Evolutionary conservation across 768 basidiomycete genomes (phyloP).

Genomic region (Trametes maxima): DNA sequence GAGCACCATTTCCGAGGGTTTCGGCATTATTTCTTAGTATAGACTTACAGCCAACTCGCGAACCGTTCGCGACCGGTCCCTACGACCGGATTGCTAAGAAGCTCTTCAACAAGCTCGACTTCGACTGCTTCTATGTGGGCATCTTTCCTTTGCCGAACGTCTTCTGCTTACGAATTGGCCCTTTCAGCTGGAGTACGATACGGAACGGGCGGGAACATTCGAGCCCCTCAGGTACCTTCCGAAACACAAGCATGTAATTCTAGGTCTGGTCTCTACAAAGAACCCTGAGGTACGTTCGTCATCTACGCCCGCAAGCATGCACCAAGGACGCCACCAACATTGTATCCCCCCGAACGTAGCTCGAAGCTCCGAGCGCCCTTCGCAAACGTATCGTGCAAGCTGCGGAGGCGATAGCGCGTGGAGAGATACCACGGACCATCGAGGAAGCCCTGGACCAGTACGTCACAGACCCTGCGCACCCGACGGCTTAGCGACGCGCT

Average conservation of each 20-base stretch:
- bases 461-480: constrained; percentile 4
- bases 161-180: background rate
- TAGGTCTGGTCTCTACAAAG: constrained; percentile 47
- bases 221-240: constrained; percentile 53
- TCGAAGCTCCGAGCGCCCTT: constrained; percentile 44
- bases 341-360: constrained; percentile 5
- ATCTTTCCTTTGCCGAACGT: background rate
- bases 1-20: background rate
- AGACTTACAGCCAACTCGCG: constrained; percentile 46
- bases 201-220: constrained; percentile 61
- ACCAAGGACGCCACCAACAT: constrained; percentile 3
- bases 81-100: constrained; percentile 55
- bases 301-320: background rate
- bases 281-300: constrained; percentile 32
- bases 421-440: constrained; percentile 35
- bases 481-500: background rate
- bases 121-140: constrained; percentile 47
- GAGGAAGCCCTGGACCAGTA: constrained; percentile 44
- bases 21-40: background rate
- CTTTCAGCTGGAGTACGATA: constrained; percentile 58
- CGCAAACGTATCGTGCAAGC: constrained; percentile 44
- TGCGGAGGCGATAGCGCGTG: constrained; percentile 43
- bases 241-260: constrained; percentile 40
- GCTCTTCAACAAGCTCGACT: constrained; percentile 57
- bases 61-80: constrained; percentile 59